Conservation (phyloP, 176 grass and related monocot species). For the Hsuehochloa calcarea region DNA sequence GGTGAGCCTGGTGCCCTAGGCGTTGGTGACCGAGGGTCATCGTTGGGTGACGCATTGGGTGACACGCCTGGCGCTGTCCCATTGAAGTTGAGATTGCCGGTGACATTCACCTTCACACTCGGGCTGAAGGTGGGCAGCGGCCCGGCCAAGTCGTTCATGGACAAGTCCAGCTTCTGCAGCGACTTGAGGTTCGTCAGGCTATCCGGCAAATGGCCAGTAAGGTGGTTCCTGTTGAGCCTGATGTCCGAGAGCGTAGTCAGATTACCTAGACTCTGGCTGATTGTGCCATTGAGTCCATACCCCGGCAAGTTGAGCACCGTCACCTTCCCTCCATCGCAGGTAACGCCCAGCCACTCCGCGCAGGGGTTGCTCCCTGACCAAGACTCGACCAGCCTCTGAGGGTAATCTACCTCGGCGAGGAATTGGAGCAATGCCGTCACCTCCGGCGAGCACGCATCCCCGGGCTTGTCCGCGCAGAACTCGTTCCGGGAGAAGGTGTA, state of each 20-base stretch:
- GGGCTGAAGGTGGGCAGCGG: constrained; percentile 53
- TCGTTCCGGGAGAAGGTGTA: constrained; percentile 46
- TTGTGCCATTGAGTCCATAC: constrained; percentile 58
- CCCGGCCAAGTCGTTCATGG: constrained; percentile 60
- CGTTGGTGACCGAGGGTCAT: not conserved
- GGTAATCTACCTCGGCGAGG: constrained; percentile 46
- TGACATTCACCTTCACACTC: constrained; percentile 38
- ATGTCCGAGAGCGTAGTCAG: constrained; percentile 49
- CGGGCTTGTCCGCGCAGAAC: constrained; percentile 57
- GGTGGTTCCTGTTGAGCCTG: constrained; percentile 54
- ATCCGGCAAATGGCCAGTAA: constrained; percentile 58
- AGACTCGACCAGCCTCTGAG: not conserved
- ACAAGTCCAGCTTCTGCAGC: constrained; percentile 59
- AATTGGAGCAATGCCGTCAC: constrained; percentile 63
- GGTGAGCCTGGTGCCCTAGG: not conserved
- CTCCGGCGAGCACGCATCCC: constrained; percentile 39
- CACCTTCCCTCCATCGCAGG: constrained; percentile 45
- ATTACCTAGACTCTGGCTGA: constrained; percentile 58
- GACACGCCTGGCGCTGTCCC: not conserved
- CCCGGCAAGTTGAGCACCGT: constrained; percentile 49
- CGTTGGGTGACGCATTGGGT: not conserved
- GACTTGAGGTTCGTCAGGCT: constrained; percentile 50
- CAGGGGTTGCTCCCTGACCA: constrained; percentile 74
- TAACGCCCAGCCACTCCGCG: constrained; percentile 54
- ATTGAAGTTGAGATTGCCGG: constrained; percentile 55